Evolutionary conservation across 2,329 filamentous ascomycete genomes (phyloP).

Genomic region (Verticillium tricorpus): DNA sequence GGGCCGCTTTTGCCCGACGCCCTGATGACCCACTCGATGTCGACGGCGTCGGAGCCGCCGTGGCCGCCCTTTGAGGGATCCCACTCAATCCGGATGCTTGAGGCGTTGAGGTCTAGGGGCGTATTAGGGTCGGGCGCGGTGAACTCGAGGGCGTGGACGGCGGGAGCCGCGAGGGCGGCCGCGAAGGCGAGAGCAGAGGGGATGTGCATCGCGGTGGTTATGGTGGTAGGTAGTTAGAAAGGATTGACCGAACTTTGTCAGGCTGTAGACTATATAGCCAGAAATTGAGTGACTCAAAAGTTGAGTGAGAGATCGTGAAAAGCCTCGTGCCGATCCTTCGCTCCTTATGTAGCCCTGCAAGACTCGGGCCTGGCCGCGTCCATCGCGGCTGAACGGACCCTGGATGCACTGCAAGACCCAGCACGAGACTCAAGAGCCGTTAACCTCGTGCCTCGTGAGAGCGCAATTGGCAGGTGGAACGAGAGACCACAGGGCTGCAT

Average conservation of each 20-base stretch:
- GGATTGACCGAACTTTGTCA: too few relatives aligned
- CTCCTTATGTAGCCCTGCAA: not conserved
- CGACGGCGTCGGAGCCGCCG: not conserved
- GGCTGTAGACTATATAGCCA: too few relatives aligned
- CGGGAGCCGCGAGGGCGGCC: not conserved
- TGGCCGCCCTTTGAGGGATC: not conserved
- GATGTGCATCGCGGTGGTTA: not conserved
- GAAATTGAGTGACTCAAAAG: too few relatives aligned
- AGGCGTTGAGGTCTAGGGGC: not conserved
- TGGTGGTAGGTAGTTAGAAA: too few relatives aligned
- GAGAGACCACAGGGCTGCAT: not conserved
- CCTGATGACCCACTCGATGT: not conserved
- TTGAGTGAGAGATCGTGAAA: not conserved
- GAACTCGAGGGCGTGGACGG: not conserved
- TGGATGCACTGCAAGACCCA: not conserved
- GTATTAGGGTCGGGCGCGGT: not conserved
- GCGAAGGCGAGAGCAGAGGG: not conserved
- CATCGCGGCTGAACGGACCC: not conserved
- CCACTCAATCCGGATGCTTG: not conserved
- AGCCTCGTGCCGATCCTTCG: not conserved
- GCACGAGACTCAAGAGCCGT: not conserved
- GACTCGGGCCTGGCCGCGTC: too few relatives aligned
- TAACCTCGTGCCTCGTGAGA: too few relatives aligned
- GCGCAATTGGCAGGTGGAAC: not conserved
- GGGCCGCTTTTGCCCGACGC: not conserved